Percentiles rank a stretch among this genome's conserved stretches.
Evolutionary conservation across 2,329 filamentous ascomycete species (phyloP).

Genomic region (Penicillium sp.): DNA sequence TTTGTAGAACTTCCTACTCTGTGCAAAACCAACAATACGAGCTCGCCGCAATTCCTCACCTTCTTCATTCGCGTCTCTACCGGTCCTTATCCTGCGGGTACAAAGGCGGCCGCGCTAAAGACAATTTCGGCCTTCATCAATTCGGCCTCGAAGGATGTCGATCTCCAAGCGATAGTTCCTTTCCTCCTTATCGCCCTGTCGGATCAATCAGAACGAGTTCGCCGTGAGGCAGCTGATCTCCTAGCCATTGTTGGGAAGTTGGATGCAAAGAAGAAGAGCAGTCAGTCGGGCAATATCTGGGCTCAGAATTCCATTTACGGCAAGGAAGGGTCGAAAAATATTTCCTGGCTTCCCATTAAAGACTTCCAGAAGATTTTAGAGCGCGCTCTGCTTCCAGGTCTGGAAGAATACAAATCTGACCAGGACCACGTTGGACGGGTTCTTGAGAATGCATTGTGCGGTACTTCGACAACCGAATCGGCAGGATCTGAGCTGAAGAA

Average conservation of each 20-base stretch:
- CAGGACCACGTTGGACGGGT: slow-evolving; percentile 69
- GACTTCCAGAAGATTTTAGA: slow-evolving; percentile 66
- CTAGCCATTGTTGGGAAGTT: slow-evolving; percentile 60
- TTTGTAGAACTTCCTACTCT: slow-evolving; percentile 47
- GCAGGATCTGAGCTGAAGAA: slow-evolving; percentile 64
- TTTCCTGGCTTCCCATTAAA: slow-evolving; percentile 64
- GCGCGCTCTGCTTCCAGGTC: slow-evolving; percentile 69
- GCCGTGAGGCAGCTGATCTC: slow-evolving; percentile 74
- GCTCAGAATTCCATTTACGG: slow-evolving; percentile 70
- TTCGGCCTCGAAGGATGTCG: slow-evolving; percentile 55
- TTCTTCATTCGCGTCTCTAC: slow-evolving; percentile 80
- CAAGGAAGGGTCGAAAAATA: slow-evolving; percentile 49
- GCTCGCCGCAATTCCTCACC: slow-evolving; percentile 70
- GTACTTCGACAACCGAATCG: slow-evolving; percentile 40
- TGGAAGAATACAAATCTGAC: slow-evolving; percentile 89
- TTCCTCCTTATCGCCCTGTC: slow-evolving; percentile 76
- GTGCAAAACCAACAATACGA: slow-evolving; percentile 51
- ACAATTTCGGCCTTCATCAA: slow-evolving; percentile 62
- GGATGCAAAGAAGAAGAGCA: slow-evolving; percentile 54
- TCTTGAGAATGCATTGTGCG: slow-evolving; percentile 65
- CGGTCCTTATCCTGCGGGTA: slow-evolving; percentile 70
- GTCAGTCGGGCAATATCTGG: slow-evolving; percentile 54
- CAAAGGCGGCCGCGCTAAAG: slow-evolving; percentile 71
- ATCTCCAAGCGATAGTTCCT: slow-evolving; percentile 82
- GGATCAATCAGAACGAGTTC: slow-evolving; percentile 76